Conservation (phyloP, 192 early-diverging fungal species). For the Linderina pennispora region DNA sequence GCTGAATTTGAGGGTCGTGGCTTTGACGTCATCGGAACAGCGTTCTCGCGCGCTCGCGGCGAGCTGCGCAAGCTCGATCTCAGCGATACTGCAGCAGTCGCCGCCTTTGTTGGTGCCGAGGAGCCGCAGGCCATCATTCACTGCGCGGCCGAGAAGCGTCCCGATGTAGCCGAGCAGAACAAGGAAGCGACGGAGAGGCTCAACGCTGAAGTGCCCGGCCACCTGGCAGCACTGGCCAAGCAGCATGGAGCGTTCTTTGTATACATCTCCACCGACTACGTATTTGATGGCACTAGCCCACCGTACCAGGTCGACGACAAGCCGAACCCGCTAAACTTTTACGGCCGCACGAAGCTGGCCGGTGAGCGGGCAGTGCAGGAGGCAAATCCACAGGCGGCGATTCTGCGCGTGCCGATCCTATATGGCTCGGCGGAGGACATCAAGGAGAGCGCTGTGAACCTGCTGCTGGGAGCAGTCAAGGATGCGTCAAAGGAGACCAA, state of each 20-base stretch:
- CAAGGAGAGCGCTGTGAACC: slow-evolving; percentile 72
- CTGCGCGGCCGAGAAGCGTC: slow-evolving; percentile 81
- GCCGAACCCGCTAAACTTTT: slow-evolving; percentile 78
- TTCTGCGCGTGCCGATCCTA: slow-evolving; percentile 78
- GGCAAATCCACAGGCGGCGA: slow-evolving; percentile 51
- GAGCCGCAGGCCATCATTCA: slow-evolving; percentile 66
- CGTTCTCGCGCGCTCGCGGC: slow-evolving; percentile 53
- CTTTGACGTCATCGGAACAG: slow-evolving; percentile 65
- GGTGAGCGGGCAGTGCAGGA: slow-evolving; percentile 62
- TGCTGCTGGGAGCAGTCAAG: slow-evolving; percentile 58
- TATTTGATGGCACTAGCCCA: slow-evolving; percentile 82
- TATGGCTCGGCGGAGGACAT: slow-evolving; percentile 61
- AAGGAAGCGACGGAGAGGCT: slow-evolving; percentile 53
- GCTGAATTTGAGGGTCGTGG: slow-evolving; percentile 49
- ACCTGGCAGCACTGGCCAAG: slow-evolving; percentile 51
- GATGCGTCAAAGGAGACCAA: slow-evolving; percentile 18
- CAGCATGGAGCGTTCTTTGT: slow-evolving; percentile 53
- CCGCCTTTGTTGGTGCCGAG: slow-evolving; percentile 47
- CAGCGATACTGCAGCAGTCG: slow-evolving; percentile 48
- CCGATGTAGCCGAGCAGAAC: slow-evolving; percentile 71
- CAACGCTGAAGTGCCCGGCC: slow-evolving; percentile 59
- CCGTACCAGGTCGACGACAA: slow-evolving; percentile 64
- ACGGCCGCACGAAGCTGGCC: slow-evolving; percentile 73
- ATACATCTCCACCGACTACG: slow-evolving; percentile 89
- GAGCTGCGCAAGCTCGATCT: slow-evolving; percentile 65